Conservation (phyloP, 192 early-diverging fungal genomes). For the Backusella westeae region DNA sequence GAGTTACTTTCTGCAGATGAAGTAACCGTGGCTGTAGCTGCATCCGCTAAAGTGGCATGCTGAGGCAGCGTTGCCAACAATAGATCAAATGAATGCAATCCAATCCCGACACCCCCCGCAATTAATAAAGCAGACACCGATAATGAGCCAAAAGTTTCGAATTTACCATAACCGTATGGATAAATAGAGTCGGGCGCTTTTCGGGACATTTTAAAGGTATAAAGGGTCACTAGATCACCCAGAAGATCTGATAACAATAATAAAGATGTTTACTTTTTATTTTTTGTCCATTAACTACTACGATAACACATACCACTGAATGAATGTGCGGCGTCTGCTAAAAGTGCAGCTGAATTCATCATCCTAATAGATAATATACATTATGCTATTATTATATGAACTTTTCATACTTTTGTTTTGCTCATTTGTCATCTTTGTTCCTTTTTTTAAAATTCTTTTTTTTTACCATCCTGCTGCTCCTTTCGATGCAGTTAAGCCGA, state of each 20-base stretch:
- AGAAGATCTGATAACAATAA: constrained; percentile 45
- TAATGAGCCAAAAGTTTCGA: constrained; percentile 62
- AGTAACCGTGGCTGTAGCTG: not conserved
- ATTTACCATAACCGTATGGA: constrained; percentile 71
- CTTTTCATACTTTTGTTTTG: not conserved
- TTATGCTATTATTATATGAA: not conserved
- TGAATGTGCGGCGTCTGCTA: constrained; percentile 82
- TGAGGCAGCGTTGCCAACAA: constrained; percentile 38
- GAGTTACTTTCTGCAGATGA: constrained; percentile 20
- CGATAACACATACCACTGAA: constrained; percentile 48
- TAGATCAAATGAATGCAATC: constrained; percentile 58
- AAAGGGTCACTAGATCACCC: constrained; percentile 76
- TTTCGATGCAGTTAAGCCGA: constrained; percentile 58
- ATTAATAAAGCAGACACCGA: constrained; percentile 71
- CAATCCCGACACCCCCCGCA: constrained; percentile 65
- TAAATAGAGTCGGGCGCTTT: constrained; percentile 52
- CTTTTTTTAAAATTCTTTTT: constrained; percentile 11
- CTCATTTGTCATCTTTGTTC: not conserved
- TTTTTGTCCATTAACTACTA: not conserved
- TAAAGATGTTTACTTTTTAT: not conserved
- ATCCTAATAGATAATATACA: constrained; percentile 23
- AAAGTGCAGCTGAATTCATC: constrained; percentile 72
- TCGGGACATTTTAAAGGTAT: constrained; percentile 68
- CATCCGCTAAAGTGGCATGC: not conserved
- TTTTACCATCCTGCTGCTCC: constrained; percentile 57